These are phyloP conservation scores for Didymella sp. DNA, from an alignment of 2,329 filamentous ascomycete genomes.

Conservation along the genomic window DNA sequence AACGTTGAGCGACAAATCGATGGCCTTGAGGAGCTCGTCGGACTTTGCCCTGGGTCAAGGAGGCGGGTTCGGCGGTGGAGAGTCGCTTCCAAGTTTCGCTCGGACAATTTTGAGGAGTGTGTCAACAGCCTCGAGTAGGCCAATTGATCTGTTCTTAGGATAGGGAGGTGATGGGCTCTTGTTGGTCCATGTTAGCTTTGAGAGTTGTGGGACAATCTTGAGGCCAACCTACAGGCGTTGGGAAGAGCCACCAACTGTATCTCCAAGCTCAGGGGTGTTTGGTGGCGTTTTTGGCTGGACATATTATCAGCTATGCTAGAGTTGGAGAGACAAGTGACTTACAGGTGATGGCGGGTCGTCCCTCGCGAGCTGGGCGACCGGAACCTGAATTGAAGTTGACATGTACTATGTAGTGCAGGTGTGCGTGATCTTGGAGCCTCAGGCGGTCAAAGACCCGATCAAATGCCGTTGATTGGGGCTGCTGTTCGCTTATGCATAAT, in stretches of 20 bases:
- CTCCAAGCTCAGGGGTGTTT: neutral
- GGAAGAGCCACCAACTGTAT: neutral
- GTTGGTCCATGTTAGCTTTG: neutral
- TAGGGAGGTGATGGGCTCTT: neutral
- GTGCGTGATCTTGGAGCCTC: no score
- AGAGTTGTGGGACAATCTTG: neutral
- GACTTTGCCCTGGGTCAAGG: neutral
- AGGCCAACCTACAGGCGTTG: neutral
- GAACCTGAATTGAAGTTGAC: neutral
- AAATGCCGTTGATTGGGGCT: no score
- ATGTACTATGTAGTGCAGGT: no score
- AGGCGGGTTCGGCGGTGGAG: neutral
- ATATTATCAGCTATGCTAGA: neutral
- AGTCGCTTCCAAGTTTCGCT: neutral
- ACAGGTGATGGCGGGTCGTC: conserved; percentile 4
- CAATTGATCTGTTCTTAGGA: neutral
- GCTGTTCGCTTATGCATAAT: no score
- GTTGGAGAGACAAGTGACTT: neutral
- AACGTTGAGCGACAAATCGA: neutral
- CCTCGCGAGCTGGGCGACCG: neutral
- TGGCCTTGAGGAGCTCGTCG: neutral
- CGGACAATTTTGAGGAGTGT: neutral
- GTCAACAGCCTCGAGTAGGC: neutral
- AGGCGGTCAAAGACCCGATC: no score
- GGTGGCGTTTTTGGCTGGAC: conserved; percentile 2